Evolutionary conservation across 108 stramenopile genomes (phyloP), one percentile per base, ranked within the genome.

Genomic region (Nannochloropsis gaditana): DNA sequence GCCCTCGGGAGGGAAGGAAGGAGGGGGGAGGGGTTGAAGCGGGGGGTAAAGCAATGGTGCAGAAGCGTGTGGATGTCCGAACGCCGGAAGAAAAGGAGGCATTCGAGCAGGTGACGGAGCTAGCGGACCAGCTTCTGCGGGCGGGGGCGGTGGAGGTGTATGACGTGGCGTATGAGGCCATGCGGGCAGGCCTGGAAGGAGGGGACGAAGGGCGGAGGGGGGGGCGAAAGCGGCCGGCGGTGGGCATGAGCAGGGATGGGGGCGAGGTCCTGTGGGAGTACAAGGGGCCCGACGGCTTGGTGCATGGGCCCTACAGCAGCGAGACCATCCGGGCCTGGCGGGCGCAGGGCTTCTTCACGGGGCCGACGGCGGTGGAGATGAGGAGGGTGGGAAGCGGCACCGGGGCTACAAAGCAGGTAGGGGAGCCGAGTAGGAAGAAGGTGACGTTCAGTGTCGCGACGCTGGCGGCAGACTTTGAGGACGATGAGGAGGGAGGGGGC

Each of bases 291-390:
- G 91, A 91, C 80, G 90, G 86, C 2, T 43, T 44, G 17, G 42
- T 89, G 1, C 88, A 91, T 59, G 91, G 91, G 5, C 91, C 91
- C 31, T 91, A 85, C 31, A 45, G 83, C 21, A 81, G 85, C n/a
- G 44, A 88, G 6, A 85, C 88, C 79, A 91, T 91, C 19, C 59
- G 73, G 8, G 81, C 31, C 3, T 91, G 91, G 91, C 83, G 79
- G 19, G 11, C 44, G 31, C 85, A 86, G 82, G 91, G 88, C 41
- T 88, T 79, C 50, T 88, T 88, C 82, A 85, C 88, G 44, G 88
- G 88, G 43, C 45, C 82, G 8, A 85, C 41, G 80, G 85, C 45
- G 19, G 85, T 88, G 44, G 15, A 42, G 15, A 88, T 88, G 50
- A 45, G 86, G 21, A 43, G 43, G 41, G 86, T 86, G 41, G 59